Percentiles rank a stretch among this genome's conserved stretches.
Conservation (phyloP, 2,329 filamentous ascomycete species). For the Paramyrothecium roridum region DNA sequence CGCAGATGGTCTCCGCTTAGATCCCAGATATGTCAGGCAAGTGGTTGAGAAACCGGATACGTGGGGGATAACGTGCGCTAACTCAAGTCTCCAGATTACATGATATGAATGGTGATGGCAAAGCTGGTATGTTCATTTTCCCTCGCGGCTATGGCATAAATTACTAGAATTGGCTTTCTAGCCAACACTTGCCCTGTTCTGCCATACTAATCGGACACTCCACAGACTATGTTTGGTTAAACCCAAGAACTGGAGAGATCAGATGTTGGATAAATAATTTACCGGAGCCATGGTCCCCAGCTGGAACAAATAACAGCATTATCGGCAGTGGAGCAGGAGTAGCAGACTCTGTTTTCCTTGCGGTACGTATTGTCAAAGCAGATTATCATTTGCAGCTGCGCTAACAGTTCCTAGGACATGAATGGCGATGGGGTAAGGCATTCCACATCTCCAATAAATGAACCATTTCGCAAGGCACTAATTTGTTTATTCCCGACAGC, state of each 20-base stretch:
- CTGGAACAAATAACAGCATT: constrained; percentile 9
- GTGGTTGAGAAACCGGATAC: neutral
- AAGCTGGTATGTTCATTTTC: constrained; percentile 4
- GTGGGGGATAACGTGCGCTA: neutral
- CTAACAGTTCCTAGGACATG: constrained; percentile 7
- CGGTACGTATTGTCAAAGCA: constrained; percentile 1
- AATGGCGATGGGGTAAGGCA: constrained; percentile 13
- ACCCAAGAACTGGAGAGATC: constrained; percentile 8
- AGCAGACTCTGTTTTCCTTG: constrained; percentile 5
- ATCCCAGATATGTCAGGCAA: too few relatives aligned
- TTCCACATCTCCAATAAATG: neutral
- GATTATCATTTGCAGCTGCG: too few relatives aligned
- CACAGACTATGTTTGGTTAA: constrained; percentile 12
- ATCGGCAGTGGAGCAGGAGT: constrained; percentile 9
- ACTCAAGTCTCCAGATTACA: constrained; percentile 1
- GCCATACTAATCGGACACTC: neutral
- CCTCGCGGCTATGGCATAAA: too few relatives aligned
- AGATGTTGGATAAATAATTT: constrained; percentile 14
- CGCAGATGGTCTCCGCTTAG: constrained; percentile 1
- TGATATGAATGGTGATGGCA: constrained; percentile 16
- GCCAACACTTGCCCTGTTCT: too few relatives aligned
- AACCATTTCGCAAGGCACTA: too few relatives aligned
- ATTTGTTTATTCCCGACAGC: neutral
- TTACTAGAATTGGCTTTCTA: too few relatives aligned
- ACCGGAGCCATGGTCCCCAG: constrained; percentile 8